These are phyloP conservation scores for Phytophthora sansomeana DNA, from an alignment of 352 stramenopile species.

Conservation along the genomic window DNA sequence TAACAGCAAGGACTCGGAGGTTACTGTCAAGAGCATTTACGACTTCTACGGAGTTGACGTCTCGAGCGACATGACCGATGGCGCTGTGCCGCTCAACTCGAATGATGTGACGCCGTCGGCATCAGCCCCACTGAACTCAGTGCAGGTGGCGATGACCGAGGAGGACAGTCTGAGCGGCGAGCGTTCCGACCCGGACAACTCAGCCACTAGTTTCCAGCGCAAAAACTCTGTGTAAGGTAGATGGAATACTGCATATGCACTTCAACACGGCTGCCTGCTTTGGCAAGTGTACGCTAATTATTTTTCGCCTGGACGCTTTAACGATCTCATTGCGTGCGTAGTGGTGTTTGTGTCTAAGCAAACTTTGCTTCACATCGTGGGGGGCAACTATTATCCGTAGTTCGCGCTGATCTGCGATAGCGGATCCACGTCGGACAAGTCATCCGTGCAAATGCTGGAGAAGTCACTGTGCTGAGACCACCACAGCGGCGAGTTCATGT, in stretches of 20 bases:
- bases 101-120: conserved; percentile 13
- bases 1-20: conserved; percentile 76
- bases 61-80: conserved; percentile 36
- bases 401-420: conserved; percentile 56
- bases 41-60: conserved; percentile 69
- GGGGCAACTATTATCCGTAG: conserved; percentile 37
- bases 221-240: conserved; percentile 61
- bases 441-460: conserved; percentile 65
- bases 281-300: conserved; percentile 17
- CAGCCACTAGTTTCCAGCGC: conserved; percentile 49
- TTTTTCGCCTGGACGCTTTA: too few species aligned
- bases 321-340: too few species aligned
- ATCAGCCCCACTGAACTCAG: conserved; percentile 28
- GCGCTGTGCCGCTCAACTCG: conserved; percentile 30
- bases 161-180: conserved; percentile 45
- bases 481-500: conserved; percentile 40
- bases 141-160: conserved; percentile 46
- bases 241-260: conserved; percentile 31
- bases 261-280: conserved; percentile 16
- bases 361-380: too few species aligned
- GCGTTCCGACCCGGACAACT: conserved; percentile 36
- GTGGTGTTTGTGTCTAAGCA: too few species aligned
- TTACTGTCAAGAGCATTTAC: conserved; percentile 73
- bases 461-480: conserved; percentile 49
- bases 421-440: conserved; percentile 68